A percentile compares a stretch with the other conserved stretches of the same genome.
Conservation (phyloP, 2,329 filamentous ascomycete genomes). For the Periconia digitata region DNA sequence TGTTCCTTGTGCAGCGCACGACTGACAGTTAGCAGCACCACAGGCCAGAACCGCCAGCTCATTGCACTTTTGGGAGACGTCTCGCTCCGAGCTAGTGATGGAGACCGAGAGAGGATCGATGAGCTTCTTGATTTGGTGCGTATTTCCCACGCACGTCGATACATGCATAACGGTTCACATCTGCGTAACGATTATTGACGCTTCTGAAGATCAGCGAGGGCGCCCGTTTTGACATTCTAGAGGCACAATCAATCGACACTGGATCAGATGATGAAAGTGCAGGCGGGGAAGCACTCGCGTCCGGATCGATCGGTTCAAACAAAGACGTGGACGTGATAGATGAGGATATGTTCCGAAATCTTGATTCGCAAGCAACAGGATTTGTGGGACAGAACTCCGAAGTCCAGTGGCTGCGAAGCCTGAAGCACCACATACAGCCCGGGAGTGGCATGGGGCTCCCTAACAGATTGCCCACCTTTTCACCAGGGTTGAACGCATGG, state of each 20-base stretch:
- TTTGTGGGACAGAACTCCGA: slow-evolving; percentile 39
- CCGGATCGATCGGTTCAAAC: slow-evolving; percentile 29
- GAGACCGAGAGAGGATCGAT: slow-evolving; percentile 12
- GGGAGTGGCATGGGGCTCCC: not conserved
- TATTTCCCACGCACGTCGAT: not conserved
- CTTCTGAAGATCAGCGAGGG: not conserved
- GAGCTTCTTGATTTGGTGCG: slow-evolving; percentile 12
- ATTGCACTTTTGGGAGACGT: slow-evolving; percentile 19
- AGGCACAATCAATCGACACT: not conserved
- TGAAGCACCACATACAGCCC: slow-evolving; percentile 8
- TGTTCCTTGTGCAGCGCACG: not conserved
- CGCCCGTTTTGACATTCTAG: not conserved
- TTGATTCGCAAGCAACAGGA: slow-evolving; percentile 33
- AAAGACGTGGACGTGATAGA: slow-evolving; percentile 30
- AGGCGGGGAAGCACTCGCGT: slow-evolving; percentile 22
- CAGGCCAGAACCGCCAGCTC: slow-evolving; percentile 14
- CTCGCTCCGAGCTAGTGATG: slow-evolving; percentile 11
- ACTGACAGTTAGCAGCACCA: not conserved
- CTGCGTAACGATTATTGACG: not conserved
- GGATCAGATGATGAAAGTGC: not conserved
- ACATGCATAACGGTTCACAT: not conserved
- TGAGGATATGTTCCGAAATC: slow-evolving; percentile 33
- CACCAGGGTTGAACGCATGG: not conserved
- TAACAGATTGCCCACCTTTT: not conserved
- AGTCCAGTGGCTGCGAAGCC: slow-evolving; percentile 35